These are phyloP conservation scores for Septoria petroselini DNA, from an alignment of 2,329 filamentous ascomycete species.

Conservation along the genomic window DNA sequence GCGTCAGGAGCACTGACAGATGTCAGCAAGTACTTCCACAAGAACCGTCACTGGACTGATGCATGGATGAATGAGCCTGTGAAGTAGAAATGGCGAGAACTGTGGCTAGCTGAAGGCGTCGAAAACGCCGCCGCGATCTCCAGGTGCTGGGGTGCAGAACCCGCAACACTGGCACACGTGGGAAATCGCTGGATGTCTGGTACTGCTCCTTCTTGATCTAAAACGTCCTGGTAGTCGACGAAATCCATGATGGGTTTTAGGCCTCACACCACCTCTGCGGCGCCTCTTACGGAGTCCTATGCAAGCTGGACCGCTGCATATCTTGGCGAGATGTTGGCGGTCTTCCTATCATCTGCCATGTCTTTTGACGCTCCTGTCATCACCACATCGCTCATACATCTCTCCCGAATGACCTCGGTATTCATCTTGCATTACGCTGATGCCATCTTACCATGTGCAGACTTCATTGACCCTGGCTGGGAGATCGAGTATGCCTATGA, in stretches of 20 bases:
- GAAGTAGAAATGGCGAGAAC: conserved; percentile 46
- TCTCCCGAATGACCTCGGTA: conserved; percentile 26
- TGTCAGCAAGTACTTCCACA: conserved; percentile 46
- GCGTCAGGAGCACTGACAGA: conserved; percentile 43
- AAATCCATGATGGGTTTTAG: conserved; percentile 14
- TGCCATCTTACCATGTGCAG: conserved; percentile 47
- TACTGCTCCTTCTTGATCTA: conserved; percentile 37
- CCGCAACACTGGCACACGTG: conserved; percentile 47
- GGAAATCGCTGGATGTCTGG: conserved; percentile 48
- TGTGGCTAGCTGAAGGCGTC: conserved; percentile 48
- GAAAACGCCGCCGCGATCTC: conserved; percentile 43
- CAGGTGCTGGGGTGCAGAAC: conserved; percentile 47
- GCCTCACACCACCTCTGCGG: conserved; percentile 16
- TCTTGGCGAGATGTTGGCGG: conserved; percentile 13
- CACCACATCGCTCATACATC: conserved; percentile 25
- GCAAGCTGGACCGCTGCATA: conserved; percentile 16
- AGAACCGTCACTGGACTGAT: conserved; percentile 46
- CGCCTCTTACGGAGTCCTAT: conserved; percentile 12
- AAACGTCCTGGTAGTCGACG: conserved; percentile 5
- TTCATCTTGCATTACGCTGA: conserved; percentile 47
- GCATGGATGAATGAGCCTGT: conserved; percentile 49
- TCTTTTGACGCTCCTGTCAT: conserved; percentile 22
- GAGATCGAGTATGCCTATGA: conserved; percentile 58
- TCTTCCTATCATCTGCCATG: conserved; percentile 16
- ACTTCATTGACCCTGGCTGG: conserved; percentile 59